Evolutionary conservation across 2,329 filamentous ascomycete genomes (phyloP), one percentile per base, ranked within the genome.

Genomic region (Penicillium sp.): DNA sequence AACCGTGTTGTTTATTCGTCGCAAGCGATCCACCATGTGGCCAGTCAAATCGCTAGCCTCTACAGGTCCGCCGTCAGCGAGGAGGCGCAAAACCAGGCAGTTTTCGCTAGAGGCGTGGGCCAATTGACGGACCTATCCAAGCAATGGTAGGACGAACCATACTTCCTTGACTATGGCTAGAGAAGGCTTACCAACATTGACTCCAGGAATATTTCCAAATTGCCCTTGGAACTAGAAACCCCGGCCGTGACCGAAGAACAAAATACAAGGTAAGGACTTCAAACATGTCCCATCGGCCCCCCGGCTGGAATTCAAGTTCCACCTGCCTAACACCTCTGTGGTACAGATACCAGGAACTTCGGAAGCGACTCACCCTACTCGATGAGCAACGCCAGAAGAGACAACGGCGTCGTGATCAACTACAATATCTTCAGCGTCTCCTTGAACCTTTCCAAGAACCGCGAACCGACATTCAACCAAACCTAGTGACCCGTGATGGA

Each of bases 21-120:
- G 0, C 79, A 83, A 61, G 81, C 82, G 34, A 79, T 80, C 48
- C 78, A 82, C 46, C 80, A 83, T 69, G 75, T 83, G 48, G 80
- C 81, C 18, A 78, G 81, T 56, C 81, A 84, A 64, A 82, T 84
- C 57, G 78, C 83, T 61, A 75, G 72, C 21, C 67, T 83, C 23
- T 83, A 84, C 64, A 83, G 81, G 81, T 73, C 77, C n/a, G 69
- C 76, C 0, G 76, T 79, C 28, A 75, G 69, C 13, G 72, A 72
- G 19, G 73, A 71, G 16, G 59, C 64, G 8, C 65, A 62, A 14
- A 65, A 54, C 29, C 58, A 58, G 44, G 58, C 55, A 29, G 54
- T 63, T 2, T 58, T 67, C 31, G 59, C 59, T 34, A 67, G 59
- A 16, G 67, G 68, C 1, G 61, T 78, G 11, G 74, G 75, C 44